These are phyloP conservation scores for Dalbergia cultrata DNA, from an alignment of 306 rosid species.

Conservation along the genomic window DNA sequence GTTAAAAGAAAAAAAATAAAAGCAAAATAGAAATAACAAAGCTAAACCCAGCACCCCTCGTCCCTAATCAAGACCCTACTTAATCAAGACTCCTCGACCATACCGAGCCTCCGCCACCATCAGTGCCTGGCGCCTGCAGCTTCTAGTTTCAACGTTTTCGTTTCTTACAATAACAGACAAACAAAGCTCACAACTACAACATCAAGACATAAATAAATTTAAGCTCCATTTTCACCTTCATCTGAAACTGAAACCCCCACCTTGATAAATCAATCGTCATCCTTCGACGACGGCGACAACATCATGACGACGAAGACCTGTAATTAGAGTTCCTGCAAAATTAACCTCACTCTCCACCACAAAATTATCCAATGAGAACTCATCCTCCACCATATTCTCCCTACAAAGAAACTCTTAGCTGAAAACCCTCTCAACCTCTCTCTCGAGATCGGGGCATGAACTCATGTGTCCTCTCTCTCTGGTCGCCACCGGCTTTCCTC, in stretches of 20 bases:
- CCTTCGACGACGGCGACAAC: conserved; percentile 49
- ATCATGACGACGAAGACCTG: neutral
- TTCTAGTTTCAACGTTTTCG: conserved; percentile 36
- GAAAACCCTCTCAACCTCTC: conserved; percentile 73
- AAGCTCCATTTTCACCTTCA: conserved; percentile 33
- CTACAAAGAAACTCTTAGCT: conserved; percentile 81
- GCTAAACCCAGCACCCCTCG: too few species aligned
- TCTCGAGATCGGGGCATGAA: too few species aligned
- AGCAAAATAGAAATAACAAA: too few species aligned
- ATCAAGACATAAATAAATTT: neutral
- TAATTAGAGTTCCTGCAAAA: conserved; percentile 62
- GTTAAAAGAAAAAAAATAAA: too few species aligned
- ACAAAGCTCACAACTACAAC: neutral
- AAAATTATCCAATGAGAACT: conserved; percentile 73
- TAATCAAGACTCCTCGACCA: too few species aligned
- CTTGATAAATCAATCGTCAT: conserved; percentile 23
- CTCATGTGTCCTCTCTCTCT: too few species aligned
- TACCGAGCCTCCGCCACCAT: too few species aligned
- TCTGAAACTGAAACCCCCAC: neutral
- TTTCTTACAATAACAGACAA: conserved; percentile 33
- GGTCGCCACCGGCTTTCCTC: too few species aligned
- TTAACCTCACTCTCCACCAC: conserved; percentile 51
- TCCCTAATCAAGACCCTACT: too few species aligned
- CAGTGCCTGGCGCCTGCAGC: neutral
- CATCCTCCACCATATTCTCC: conserved; percentile 71